Conservation (phyloP, 2,329 filamentous ascomycete species). For the Hysterium pulicare region DNA sequence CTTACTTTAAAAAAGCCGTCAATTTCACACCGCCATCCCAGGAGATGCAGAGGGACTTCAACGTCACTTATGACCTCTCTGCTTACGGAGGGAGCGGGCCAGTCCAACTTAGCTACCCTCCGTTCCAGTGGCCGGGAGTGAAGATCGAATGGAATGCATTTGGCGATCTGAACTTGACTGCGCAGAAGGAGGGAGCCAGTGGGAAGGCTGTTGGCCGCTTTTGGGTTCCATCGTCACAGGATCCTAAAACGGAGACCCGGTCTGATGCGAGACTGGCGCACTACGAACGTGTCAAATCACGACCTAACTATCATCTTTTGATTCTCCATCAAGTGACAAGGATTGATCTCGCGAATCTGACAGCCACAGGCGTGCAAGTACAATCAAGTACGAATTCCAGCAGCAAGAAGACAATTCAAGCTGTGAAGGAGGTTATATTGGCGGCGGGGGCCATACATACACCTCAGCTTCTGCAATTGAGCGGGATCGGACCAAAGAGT, state of each 20-base stretch:
- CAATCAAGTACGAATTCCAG: not conserved
- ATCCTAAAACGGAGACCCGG: constrained; percentile 12
- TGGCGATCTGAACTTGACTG: constrained; percentile 8
- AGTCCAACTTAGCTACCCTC: constrained; percentile 10
- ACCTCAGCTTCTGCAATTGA: constrained; percentile 8
- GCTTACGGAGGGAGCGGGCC: constrained; percentile 17
- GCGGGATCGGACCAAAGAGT: constrained; percentile 7
- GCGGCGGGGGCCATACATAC: constrained; percentile 9
- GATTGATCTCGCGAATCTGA: not conserved
- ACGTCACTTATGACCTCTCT: constrained; percentile 11
- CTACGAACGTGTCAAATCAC: constrained; percentile 20
- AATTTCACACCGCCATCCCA: constrained; percentile 7
- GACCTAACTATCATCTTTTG: constrained; percentile 23
- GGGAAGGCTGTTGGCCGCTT: constrained; percentile 21
- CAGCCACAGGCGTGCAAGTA: not conserved
- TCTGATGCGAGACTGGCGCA: constrained; percentile 32
- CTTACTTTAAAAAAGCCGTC: constrained; percentile 26
- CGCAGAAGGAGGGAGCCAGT: not conserved
- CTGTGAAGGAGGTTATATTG: constrained; percentile 9
- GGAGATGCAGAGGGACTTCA: constrained; percentile 11
- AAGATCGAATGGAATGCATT: constrained; percentile 3
- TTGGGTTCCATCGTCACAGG: constrained; percentile 20
- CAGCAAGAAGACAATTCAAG: not conserved
- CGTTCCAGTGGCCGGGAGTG: not conserved
- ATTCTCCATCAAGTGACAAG: constrained; percentile 13